Evolutionary conservation across 1,139 yeast species (phyloP).

Genomic region (Candida sp.): DNA sequence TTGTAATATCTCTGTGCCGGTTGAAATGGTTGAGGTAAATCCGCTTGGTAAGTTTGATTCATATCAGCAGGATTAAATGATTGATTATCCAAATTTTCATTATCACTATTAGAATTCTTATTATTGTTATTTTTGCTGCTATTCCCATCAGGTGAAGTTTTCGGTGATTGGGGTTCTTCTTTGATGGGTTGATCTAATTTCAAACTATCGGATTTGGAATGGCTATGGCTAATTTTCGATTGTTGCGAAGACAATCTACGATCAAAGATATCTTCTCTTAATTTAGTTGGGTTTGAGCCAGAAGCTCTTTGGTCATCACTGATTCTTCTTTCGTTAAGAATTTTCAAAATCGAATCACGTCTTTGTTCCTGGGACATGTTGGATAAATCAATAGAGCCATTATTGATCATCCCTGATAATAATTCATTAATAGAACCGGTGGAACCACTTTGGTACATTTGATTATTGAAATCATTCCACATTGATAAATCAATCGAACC

Average conservation of each 20-base stretch:
- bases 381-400: slow-evolving; percentile 38
- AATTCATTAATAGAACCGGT: slow-evolving; percentile 35
- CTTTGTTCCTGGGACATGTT: slow-evolving; percentile 43
- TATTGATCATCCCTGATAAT: slow-evolving; percentile 32
- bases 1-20: slow-evolving; percentile 7
- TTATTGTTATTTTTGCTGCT: slow-evolving; percentile 5
- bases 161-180: slow-evolving; percentile 44
- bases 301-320: background rate
- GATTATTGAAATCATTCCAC: slow-evolving; percentile 10
- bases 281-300: slow-evolving; percentile 7
- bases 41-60: slow-evolving; percentile 1
- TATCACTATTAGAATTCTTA: slow-evolving; percentile 1
- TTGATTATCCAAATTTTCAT: background rate
- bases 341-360: slow-evolving; percentile 38
- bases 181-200: slow-evolving; percentile 6
- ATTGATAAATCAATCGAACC: slow-evolving; percentile 28
- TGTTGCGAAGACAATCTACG: background rate
- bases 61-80: background rate
- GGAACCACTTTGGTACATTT: slow-evolving; percentile 18
- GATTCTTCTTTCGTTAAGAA: slow-evolving; percentile 24
- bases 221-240: background rate
- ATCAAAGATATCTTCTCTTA: slow-evolving; percentile 39
- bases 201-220: background rate
- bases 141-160: slow-evolving; percentile 29
- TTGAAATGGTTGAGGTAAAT: slow-evolving; percentile 3